These are phyloP conservation scores for Lepraria neglecta DNA, from an alignment of 495 filamentous ascomycete species.

Conservation along the genomic window DNA sequence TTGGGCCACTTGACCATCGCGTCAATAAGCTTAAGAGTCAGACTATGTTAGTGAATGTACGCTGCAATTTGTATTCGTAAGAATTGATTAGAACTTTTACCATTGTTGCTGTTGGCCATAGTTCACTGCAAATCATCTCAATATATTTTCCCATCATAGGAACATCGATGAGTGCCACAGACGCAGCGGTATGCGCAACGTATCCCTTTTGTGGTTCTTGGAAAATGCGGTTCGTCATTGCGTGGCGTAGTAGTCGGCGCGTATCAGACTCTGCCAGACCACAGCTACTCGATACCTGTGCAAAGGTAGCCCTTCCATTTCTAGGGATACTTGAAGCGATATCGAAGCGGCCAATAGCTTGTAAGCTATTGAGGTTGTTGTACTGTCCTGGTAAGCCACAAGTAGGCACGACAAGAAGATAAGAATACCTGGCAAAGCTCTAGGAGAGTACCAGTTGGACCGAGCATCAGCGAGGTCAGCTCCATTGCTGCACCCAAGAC, in stretches of 20 bases:
- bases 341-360: background rate
- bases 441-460: background rate
- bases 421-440: too few species aligned
- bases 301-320: background rate
- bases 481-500: too few species aligned
- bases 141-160: too few species aligned
- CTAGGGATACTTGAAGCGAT: background rate
- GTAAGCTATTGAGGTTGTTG: background rate
- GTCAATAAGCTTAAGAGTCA: too few species aligned
- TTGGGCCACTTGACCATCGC: too few species aligned
- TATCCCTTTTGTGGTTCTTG: background rate
- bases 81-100: too few species aligned
- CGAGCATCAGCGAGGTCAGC: too few species aligned
- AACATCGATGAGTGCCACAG: background rate
- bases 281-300: background rate
- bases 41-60: too few species aligned
- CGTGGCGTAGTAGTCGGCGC: background rate
- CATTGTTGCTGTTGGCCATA: too few species aligned
- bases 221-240: background rate
- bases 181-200: background rate
- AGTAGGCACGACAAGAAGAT: too few species aligned
- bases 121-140: too few species aligned
- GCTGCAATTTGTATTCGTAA: too few species aligned
- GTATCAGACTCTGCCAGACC: background rate
- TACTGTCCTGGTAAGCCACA: background rate